Conservation (phyloP, 2,329 filamentous ascomycete species). For the Akanthomyces muscarius region DNA sequence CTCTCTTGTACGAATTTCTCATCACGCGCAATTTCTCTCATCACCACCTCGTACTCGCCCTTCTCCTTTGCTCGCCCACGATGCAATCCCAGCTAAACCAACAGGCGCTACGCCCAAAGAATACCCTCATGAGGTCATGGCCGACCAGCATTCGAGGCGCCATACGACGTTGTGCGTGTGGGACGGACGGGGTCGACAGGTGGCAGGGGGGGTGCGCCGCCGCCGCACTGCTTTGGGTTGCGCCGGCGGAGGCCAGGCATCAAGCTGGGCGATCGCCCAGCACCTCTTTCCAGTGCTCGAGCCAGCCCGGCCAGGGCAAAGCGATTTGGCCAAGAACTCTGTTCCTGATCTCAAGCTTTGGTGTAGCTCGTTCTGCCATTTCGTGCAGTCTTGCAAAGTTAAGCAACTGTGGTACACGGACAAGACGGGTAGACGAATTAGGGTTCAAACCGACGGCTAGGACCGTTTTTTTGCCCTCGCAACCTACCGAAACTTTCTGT, state of each 20-base stretch:
- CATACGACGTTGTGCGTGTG: conserved; percentile 5
- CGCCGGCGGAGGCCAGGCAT: conserved; percentile 4
- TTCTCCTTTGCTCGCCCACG: not conserved
- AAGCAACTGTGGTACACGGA: not conserved
- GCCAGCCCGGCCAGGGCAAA: not conserved
- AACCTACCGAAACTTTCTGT: too few species aligned
- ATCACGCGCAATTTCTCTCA: not conserved
- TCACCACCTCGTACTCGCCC: not conserved
- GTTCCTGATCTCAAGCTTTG: not conserved
- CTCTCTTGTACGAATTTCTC: not conserved
- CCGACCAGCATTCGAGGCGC: not conserved
- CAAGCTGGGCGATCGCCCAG: conserved; percentile 1
- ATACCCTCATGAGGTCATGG: not conserved
- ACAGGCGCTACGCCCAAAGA: conserved; percentile 4
- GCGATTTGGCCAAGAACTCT: not conserved
- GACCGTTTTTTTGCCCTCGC: not conserved
- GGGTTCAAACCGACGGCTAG: not conserved
- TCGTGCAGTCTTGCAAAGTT: not conserved
- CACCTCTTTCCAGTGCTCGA: not conserved
- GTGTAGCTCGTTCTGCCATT: not conserved
- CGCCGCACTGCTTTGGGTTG: not conserved
- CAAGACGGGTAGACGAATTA: not conserved
- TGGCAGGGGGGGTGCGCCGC: not conserved
- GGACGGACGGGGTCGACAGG: not conserved
- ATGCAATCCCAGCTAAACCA: not conserved